These are phyloP conservation scores for Euphorbia schlechtendalii DNA, from an alignment of 441 rosid species.

Conservation along the genomic window DNA sequence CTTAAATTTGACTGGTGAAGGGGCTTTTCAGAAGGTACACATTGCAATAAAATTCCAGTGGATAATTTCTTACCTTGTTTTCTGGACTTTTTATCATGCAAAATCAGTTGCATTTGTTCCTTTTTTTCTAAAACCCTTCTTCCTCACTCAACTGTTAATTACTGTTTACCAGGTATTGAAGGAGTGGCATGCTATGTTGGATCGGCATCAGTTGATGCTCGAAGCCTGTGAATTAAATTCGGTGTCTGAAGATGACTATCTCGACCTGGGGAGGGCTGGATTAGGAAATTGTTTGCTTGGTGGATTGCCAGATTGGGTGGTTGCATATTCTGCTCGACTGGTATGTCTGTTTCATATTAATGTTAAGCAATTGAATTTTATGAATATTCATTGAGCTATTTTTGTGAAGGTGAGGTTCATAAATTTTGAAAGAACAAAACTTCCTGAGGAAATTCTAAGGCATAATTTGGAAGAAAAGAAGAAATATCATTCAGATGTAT, in stretches of 20 bases:
- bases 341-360: slow-evolving; percentile 34
- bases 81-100: not conserved
- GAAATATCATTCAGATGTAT: slow-evolving; percentile 67
- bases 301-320: slow-evolving; percentile 93
- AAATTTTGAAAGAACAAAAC: slow-evolving; percentile 92
- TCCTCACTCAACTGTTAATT: slow-evolving; percentile 12
- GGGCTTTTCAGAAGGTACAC: slow-evolving; percentile 90
- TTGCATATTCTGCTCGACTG: slow-evolving; percentile 94
- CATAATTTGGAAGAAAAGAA: slow-evolving; percentile 95
- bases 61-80: not conserved
- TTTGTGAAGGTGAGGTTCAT: slow-evolving; percentile 89
- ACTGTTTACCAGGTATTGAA: slow-evolving; percentile 56
- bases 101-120: slow-evolving; percentile 4
- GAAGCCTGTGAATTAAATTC: slow-evolving; percentile 83
- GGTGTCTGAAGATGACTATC: slow-evolving; percentile 94
- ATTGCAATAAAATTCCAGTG: not conserved
- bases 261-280: slow-evolving; percentile 97
- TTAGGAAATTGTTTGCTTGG: slow-evolving; percentile 98
- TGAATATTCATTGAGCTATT: slow-evolving; percentile 1
- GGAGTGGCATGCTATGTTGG: slow-evolving; percentile 90
- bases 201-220: slow-evolving; percentile 81
- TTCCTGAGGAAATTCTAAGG: slow-evolving; percentile 83
- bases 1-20: slow-evolving; percentile 99
- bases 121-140: slow-evolving; percentile 6
- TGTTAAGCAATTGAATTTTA: slow-evolving; percentile 1